Conservation (phyloP, 306 rosid species). For the Cucumis cinereus region DNA sequence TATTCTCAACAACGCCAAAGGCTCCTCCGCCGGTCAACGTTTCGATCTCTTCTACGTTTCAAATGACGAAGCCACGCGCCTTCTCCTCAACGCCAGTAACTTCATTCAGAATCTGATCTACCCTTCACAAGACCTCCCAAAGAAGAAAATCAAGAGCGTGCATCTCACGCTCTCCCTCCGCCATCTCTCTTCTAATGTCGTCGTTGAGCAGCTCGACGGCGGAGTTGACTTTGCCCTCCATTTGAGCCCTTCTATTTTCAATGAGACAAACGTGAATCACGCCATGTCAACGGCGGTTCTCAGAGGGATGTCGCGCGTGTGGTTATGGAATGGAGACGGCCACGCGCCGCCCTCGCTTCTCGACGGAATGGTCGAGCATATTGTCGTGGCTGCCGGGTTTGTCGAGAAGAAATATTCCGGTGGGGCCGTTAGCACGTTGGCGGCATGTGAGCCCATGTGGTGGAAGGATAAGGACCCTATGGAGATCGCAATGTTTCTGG, state of each 20-base stretch:
- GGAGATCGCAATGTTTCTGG: slow-evolving; percentile 26
- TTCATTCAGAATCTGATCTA: slow-evolving; percentile 34
- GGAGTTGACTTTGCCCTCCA: slow-evolving; percentile 18
- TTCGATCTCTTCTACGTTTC: slow-evolving; percentile 48
- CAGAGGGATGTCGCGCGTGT: slow-evolving; percentile 42
- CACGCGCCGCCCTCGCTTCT: slow-evolving; percentile 32
- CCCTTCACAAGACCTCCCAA: slow-evolving; percentile 8
- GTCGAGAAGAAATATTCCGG: not conserved
- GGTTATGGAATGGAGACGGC: slow-evolving; percentile 41
- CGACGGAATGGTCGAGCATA: slow-evolving; percentile 51
- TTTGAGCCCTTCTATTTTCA: slow-evolving; percentile 27
- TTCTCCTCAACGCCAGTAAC: slow-evolving; percentile 36
- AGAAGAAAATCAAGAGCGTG: slow-evolving; percentile 30
- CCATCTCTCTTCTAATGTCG: not conserved
- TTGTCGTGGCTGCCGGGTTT: slow-evolving; percentile 23
- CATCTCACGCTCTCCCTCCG: slow-evolving; percentile 28
- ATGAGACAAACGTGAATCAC: slow-evolving; percentile 8
- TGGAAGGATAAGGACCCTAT: slow-evolving; percentile 38
- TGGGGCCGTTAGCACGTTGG: not conserved
- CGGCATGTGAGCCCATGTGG: slow-evolving; percentile 17
- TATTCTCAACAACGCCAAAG: slow-evolving; percentile 28
- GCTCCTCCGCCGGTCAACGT: slow-evolving; percentile 23
- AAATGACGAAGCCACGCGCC: slow-evolving; percentile 42
- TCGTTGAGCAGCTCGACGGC: not conserved
- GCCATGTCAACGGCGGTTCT: slow-evolving; percentile 24